A percentile compares a stretch with the other conserved stretches of the same genome.
Evolutionary conservation across 257 asterid genomes (phyloP).

Genomic region (Penstemon barbatus): DNA sequence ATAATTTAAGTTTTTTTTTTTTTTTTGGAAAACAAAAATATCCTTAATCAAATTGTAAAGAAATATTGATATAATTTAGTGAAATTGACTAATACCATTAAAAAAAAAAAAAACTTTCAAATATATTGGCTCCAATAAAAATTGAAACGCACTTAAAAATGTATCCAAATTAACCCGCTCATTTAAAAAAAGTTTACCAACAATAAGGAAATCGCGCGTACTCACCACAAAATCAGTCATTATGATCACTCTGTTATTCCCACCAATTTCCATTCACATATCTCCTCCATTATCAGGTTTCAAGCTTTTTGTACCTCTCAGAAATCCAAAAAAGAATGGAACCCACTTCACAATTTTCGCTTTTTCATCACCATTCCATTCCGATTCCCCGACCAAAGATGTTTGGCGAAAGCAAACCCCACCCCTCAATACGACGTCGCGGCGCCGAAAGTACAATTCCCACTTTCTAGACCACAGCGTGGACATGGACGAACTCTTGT

Average conservation of each 20-base stretch:
- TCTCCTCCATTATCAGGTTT: conserved; percentile 32
- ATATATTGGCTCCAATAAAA: too few species aligned
- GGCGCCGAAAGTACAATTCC: conserved; percentile 34
- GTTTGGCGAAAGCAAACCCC: conserved; percentile 51
- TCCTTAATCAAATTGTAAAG: too few species aligned
- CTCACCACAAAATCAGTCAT: too few species aligned
- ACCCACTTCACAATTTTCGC: conserved; percentile 40
- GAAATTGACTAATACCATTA: too few species aligned
- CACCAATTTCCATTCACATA: conserved; percentile 29
- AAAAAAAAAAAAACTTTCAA: too few species aligned
- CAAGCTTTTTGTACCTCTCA: conserved; percentile 31
- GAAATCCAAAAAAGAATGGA: conserved; percentile 21
- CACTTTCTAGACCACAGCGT: conserved; percentile 58
- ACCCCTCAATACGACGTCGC: conserved; percentile 22
- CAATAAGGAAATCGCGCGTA: too few species aligned
- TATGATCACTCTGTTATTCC: conserved; percentile 23
- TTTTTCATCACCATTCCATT: conserved; percentile 26
- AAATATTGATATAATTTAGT: too few species aligned
- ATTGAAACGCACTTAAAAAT: too few species aligned
- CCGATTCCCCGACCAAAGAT: conserved; percentile 32
- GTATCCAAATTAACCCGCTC: too few species aligned
- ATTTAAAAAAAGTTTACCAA: too few species aligned
- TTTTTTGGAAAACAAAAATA: too few species aligned
- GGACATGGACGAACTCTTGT: conserved; percentile 68
- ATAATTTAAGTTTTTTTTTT: too few species aligned